Evolutionary conservation across 352 stramenopile genomes (phyloP).

Genomic region (Phytophthora ohioensis): DNA sequence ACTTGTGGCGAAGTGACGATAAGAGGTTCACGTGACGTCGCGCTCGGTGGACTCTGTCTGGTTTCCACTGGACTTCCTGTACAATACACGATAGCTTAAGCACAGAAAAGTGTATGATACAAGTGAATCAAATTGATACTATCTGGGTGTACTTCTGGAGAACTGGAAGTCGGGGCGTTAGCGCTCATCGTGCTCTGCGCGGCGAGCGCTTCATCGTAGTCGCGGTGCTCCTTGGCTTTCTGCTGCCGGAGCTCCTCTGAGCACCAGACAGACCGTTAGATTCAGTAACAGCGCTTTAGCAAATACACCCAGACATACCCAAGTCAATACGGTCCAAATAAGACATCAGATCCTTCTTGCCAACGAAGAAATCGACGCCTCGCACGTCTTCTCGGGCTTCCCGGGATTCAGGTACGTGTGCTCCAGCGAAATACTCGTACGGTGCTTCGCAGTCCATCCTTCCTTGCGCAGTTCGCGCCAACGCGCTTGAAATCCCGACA

Average conservation of each 20-base stretch:
- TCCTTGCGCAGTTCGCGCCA: not conserved
- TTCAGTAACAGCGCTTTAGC: too few relatives aligned
- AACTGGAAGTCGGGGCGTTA: too few relatives aligned
- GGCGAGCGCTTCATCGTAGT: too few relatives aligned
- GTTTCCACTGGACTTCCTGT: not conserved
- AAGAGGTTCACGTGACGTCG: not conserved
- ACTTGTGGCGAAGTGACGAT: not conserved
- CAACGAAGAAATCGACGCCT: constrained; percentile 18
- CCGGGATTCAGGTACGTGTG: constrained; percentile 10
- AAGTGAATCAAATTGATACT: not conserved
- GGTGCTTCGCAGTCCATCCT: constrained; percentile 4
- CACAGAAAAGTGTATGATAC: not conserved
- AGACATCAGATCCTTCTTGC: constrained; percentile 7
- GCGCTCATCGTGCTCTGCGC: not conserved
- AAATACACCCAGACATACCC: not conserved
- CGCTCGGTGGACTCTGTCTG: not conserved
- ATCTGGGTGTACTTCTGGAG: not conserved
- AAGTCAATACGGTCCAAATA: constrained; percentile 11
- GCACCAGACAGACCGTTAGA: not conserved
- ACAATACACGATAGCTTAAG: not conserved
- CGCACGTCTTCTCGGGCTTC: constrained; percentile 18
- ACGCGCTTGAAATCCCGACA: not conserved
- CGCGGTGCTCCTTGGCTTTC: not conserved
- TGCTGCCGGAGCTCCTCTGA: not conserved
- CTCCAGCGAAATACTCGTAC: not conserved